phyloP scores from a whole-genome alignment of 2,329 filamentous ascomycete genomes.

The Dendrostoma leiphaemia region DNA sequence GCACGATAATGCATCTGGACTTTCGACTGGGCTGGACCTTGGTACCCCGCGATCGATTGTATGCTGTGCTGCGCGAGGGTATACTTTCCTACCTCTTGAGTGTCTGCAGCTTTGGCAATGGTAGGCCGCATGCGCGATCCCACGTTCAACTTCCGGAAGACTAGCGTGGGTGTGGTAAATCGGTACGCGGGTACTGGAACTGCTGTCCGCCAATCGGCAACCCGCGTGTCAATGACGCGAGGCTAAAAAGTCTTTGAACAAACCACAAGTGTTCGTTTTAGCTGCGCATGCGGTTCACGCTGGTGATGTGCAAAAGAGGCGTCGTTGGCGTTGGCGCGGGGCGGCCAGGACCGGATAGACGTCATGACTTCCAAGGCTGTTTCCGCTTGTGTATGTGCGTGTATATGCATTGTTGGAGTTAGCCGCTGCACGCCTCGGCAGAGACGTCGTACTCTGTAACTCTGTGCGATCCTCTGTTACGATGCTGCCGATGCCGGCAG shows the following conservation, averaged over 20 bases:
- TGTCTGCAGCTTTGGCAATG: background rate
- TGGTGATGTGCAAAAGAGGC: background rate
- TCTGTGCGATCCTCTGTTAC: background rate
- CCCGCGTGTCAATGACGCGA: conserved; percentile 3
- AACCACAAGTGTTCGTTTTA: background rate
- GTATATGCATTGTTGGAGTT: background rate
- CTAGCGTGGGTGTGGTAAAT: background rate
- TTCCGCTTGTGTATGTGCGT: background rate
- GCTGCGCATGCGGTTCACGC: background rate
- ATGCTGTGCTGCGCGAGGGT: background rate
- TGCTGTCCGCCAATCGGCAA: background rate
- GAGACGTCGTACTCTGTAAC: background rate
- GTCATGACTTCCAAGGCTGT: background rate
- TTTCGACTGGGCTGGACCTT: background rate
- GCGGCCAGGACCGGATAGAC: background rate
- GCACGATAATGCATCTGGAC: background rate
- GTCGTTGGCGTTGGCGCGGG: background rate
- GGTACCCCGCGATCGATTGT: background rate
- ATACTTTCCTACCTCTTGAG: background rate
- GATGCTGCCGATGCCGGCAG: background rate
- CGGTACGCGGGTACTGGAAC: background rate
- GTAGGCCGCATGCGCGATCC: background rate
- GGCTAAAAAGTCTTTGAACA: background rate
- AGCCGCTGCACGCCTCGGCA: background rate
- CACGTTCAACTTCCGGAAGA: background rate